Percentiles rank a stretch among this genome's conserved stretches.
These are phyloP conservation scores for Lepidium africanum DNA, from an alignment of 345 rosid genomes.

Conservation along the genomic window DNA sequence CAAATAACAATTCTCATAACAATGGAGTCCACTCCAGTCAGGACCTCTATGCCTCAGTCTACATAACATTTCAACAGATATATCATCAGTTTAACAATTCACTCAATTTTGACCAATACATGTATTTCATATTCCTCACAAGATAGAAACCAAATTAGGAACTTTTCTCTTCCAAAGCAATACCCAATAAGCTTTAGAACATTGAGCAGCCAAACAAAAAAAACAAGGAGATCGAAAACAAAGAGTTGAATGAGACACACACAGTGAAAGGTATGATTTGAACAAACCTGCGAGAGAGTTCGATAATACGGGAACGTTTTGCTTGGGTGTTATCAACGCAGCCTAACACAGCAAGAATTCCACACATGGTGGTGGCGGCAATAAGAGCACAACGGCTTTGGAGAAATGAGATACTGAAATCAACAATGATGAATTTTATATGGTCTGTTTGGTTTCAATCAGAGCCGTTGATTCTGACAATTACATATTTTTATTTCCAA, in stretches of 20 bases:
- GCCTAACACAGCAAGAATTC: slow-evolving; percentile 72
- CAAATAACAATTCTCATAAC: slow-evolving; percentile 56
- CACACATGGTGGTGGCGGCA: slow-evolving; percentile 60
- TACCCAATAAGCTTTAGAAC: background rate
- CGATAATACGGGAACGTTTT: slow-evolving; percentile 76
- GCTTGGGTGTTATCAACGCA: slow-evolving; percentile 66
- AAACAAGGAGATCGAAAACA: background rate
- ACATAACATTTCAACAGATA: background rate
- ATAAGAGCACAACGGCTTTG: slow-evolving; percentile 18
- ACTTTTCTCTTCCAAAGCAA: background rate
- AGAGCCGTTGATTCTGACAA: slow-evolving; percentile 32
- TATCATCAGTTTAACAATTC: background rate
- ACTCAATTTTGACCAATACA: background rate
- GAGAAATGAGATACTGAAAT: background rate
- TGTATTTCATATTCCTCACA: background rate
- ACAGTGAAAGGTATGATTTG: background rate
- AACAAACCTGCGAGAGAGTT: slow-evolving; percentile 59
- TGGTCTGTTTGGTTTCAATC: slow-evolving; percentile 10
- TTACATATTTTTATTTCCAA: background rate
- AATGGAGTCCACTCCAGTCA: slow-evolving; percentile 80
- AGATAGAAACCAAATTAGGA: background rate
- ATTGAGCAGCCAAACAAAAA: background rate
- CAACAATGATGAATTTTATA: slow-evolving; percentile 1
- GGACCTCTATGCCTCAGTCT: slow-evolving; percentile 82
- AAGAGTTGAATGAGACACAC: background rate